Percentiles rank a stretch among this genome's conserved stretches.
phyloP scores from a whole-genome alignment of 116 monocot species.

The Phalaenopsis hybrid region DNA sequence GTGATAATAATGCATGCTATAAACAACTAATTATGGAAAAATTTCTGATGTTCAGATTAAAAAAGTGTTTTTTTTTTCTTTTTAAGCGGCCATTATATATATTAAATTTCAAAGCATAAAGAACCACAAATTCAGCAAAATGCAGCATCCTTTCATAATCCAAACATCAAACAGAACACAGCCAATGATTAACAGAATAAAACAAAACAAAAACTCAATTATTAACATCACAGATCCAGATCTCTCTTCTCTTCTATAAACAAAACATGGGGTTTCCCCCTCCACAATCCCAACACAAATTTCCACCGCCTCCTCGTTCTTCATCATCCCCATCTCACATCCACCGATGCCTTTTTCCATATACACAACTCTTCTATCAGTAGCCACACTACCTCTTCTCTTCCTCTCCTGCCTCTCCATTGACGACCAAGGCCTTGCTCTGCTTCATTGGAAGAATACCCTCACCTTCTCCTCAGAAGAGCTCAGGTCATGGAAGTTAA shows the following conservation, averaged over 20 bases:
- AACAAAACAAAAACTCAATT: neutral
- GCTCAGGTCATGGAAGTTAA: conserved; percentile 51
- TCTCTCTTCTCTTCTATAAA: conserved; percentile 57
- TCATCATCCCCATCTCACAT: conserved; percentile 3
- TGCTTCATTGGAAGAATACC: conserved; percentile 72
- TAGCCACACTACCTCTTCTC: conserved; percentile 6
- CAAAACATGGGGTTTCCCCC: conserved; percentile 84
- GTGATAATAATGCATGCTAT: no score
- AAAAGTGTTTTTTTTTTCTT: no score
- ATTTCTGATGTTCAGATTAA: no score
- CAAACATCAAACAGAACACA: neutral
- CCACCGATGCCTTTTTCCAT: conserved; percentile 37
- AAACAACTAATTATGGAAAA: no score
- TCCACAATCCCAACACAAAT: conserved; percentile 67
- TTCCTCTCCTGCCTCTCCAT: conserved; percentile 31
- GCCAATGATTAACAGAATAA: neutral
- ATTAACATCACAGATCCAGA: conserved; percentile 49
- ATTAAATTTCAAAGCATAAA: no score
- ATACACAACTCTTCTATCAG: conserved; percentile 11
- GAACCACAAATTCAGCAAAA: neutral
- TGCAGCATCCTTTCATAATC: neutral
- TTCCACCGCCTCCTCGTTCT: neutral
- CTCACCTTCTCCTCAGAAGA: conserved; percentile 28
- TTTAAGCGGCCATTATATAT: no score
- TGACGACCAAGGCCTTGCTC: conserved; percentile 66